A percentile compares a stretch with the other conserved stretches of the same genome.
Conservation (phyloP, 1,284 basidiomycete genomes). For the Ustilago shanxiensis region DNA sequence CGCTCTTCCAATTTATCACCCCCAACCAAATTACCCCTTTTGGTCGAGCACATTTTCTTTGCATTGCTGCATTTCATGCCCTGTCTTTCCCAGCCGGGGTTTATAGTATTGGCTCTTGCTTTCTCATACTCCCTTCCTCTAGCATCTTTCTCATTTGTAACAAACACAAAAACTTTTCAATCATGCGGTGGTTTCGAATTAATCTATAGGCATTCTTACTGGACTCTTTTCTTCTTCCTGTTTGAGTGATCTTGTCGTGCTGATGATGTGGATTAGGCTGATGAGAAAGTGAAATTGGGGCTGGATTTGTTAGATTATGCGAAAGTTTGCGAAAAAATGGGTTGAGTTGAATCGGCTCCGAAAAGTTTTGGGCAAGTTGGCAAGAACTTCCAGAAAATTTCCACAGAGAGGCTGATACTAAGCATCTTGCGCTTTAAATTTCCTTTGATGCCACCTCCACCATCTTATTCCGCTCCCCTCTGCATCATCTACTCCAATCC, state of each 20-base stretch:
- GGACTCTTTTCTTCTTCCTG: no score
- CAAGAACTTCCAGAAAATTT: constrained; percentile 23
- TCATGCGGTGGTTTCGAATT: not conserved
- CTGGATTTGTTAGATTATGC: not conserved
- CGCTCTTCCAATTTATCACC: constrained; percentile 1
- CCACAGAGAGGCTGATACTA: no score
- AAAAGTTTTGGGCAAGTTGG: constrained; percentile 1
- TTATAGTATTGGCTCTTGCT: not conserved
- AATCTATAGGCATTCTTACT: constrained; percentile 1
- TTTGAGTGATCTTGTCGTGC: not conserved
- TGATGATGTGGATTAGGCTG: not conserved
- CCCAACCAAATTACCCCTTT: constrained; percentile 1
- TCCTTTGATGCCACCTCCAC: not conserved
- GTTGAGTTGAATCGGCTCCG: constrained; percentile 2
- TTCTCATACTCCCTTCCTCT: not conserved
- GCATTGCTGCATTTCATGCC: not conserved
- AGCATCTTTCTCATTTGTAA: constrained; percentile 2
- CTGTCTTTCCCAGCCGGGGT: not conserved
- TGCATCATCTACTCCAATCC: not conserved
- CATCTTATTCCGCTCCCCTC: not conserved
- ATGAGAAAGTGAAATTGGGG: not conserved
- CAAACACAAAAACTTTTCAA: not conserved
- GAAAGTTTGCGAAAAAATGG: not conserved
- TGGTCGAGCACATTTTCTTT: constrained; percentile 4
- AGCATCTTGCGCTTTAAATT: no score